Conservation (phyloP, 2,329 filamentous ascomycete species). For the Sclerotinia spermophila region DNA sequence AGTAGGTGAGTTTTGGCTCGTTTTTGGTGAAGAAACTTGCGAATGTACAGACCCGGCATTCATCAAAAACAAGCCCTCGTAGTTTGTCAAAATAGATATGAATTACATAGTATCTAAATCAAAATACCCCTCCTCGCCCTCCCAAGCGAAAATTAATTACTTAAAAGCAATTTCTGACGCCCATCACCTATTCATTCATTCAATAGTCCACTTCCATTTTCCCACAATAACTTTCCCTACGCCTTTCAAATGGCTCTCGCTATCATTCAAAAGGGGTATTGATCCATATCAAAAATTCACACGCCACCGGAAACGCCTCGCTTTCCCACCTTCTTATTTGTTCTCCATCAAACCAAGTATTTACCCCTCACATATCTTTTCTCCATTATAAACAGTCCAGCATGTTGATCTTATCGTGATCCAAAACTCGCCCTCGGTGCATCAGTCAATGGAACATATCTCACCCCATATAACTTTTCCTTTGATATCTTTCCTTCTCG, state of each 20-base stretch:
- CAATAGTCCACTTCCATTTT: neutral
- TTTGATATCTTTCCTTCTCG: slow-evolving; percentile 56
- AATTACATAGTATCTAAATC: neutral
- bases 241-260: neutral
- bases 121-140: neutral
- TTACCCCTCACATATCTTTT: neutral
- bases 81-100: neutral
- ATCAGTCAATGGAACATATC: slow-evolving; percentile 76
- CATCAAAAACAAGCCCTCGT: too few relatives aligned
- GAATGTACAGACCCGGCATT: too few relatives aligned
- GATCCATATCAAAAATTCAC: neutral
- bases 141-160: neutral
- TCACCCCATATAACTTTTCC: slow-evolving; percentile 64
- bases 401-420: neutral
- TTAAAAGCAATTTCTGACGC: neutral
- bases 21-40: too few relatives aligned
- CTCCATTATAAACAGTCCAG: too few relatives aligned
- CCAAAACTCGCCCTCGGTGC: slow-evolving; percentile 44
- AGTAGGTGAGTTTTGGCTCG: too few relatives aligned
- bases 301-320: neutral
- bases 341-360: neutral
- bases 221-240: neutral
- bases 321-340: neutral
- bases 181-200: neutral
- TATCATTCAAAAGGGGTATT: neutral